These are phyloP conservation scores for Myxozyma vanderwaltii DNA, from an alignment of 805 yeast species.

Conservation along the genomic window DNA sequence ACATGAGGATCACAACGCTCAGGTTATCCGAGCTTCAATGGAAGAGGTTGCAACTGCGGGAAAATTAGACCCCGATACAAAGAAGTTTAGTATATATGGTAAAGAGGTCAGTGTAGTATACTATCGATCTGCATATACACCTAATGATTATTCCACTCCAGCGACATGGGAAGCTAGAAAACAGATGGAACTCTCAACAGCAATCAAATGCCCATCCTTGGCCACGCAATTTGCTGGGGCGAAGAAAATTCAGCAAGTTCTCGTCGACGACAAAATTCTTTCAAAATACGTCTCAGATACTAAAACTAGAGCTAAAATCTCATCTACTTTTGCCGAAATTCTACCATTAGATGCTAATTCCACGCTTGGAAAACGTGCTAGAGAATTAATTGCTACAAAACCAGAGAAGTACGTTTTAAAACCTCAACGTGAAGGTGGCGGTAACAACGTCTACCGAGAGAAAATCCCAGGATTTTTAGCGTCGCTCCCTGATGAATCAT, in stretches of 20 bases:
- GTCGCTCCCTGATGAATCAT: constrained; percentile 55
- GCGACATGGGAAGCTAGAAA: constrained; percentile 78
- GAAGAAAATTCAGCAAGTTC: constrained; percentile 87
- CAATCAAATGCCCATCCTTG: constrained; percentile 90
- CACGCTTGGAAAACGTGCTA: constrained; percentile 31
- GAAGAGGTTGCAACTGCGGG: constrained; percentile 52
- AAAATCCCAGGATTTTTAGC: constrained; percentile 77
- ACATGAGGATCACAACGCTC: constrained; percentile 56
- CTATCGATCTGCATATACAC: constrained; percentile 87
- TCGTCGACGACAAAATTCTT: constrained; percentile 60
- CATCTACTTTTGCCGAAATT: constrained; percentile 74
- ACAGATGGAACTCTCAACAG: constrained; percentile 67
- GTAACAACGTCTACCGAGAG: constrained; percentile 86
- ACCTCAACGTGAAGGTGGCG: constrained; percentile 99
- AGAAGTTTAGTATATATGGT: constrained; percentile 38
- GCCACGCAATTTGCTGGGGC: constrained; percentile 90
- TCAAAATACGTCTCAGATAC: constrained; percentile 49
- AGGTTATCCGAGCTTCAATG: constrained; percentile 67
- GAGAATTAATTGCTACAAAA: constrained; percentile 21
- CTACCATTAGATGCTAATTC: constrained; percentile 77
- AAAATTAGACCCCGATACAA: constrained; percentile 8
- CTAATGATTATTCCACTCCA: constrained; percentile 69
- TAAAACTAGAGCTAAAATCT: constrained; percentile 39
- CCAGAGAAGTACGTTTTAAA: constrained; percentile 82
- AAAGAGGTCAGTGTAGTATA: constrained; percentile 84